These are phyloP conservation scores for Aspergillus viridinutans DNA, from an alignment of 2,329 filamentous ascomycete species.

Conservation along the genomic window DNA sequence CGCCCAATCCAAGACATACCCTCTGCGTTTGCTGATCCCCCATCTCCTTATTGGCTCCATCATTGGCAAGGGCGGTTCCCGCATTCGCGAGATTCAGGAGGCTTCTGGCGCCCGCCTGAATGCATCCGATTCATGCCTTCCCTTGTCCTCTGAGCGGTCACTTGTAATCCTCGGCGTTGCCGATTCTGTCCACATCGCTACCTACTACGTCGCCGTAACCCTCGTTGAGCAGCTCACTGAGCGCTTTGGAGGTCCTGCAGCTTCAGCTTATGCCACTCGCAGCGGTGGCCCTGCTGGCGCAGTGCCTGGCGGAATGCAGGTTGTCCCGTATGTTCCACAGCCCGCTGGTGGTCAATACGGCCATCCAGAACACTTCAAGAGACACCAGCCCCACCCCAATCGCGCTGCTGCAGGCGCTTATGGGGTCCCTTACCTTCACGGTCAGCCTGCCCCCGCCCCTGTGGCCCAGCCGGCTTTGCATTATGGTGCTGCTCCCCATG, in stretches of 20 bases:
- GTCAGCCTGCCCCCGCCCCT: conserved; percentile 53
- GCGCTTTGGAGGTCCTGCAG: conserved; percentile 89
- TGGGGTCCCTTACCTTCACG: conserved; percentile 67
- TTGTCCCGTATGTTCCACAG: conserved; percentile 95
- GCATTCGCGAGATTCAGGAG: conserved; percentile 97
- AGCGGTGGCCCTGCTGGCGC: conserved; percentile 90
- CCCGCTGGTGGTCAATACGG: conserved; percentile 89
- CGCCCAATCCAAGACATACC: conserved; percentile 94
- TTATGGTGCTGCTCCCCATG: conserved; percentile 72
- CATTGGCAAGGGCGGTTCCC: conserved; percentile 92
- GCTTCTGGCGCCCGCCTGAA: conserved; percentile 94
- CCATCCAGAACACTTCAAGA: conserved; percentile 76
- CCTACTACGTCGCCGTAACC: conserved; percentile 98
- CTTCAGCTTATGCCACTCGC: conserved; percentile 94
- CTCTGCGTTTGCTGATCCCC: conserved; percentile 87
- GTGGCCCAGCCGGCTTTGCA: conserved; percentile 66
- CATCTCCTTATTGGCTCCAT: conserved; percentile 98
- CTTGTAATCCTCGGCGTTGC: conserved; percentile 96
- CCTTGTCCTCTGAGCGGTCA: conserved; percentile 93
- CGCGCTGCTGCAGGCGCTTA: conserved; percentile 73
- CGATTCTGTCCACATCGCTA: conserved; percentile 96
- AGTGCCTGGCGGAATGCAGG: conserved; percentile 96
- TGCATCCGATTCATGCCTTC: conserved; percentile 90
- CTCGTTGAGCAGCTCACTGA: conserved; percentile 95
- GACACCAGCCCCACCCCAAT: conserved; percentile 68